These are phyloP conservation scores for Lachnellula arida DNA, from an alignment of 2,329 filamentous ascomycete genomes.

Conservation along the genomic window DNA sequence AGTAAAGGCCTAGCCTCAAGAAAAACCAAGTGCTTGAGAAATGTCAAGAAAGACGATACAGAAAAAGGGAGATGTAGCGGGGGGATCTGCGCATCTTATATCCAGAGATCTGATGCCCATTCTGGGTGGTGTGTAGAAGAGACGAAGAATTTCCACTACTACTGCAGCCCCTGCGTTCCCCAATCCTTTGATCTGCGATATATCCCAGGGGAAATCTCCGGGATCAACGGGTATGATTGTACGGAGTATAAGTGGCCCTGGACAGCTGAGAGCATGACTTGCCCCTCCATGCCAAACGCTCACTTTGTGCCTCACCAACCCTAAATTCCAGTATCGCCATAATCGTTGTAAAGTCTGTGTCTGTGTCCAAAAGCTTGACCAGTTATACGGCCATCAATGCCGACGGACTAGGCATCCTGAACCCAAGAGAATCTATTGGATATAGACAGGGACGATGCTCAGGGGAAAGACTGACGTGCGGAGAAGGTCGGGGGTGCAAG, in stretches of 20 bases:
- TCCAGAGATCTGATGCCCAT: conserved; percentile 1
- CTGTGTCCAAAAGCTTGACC: conserved; percentile 2
- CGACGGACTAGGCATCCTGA: conserved; percentile 8
- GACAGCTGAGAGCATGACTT: conserved; percentile 8
- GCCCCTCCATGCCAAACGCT: conserved; percentile 14
- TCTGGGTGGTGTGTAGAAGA: conserved; percentile 8
- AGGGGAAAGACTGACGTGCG: conserved; percentile 12
- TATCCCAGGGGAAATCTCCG: conserved; percentile 8
- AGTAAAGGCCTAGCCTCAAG: conserved; percentile 20
- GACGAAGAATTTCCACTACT: conserved; percentile 1
- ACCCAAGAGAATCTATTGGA: conserved; percentile 17
- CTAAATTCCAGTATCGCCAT: conserved; percentile 1
- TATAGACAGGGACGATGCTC: conserved; percentile 11
- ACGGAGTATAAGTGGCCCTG: conserved; percentile 7
- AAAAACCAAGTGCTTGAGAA: conserved; percentile 12
- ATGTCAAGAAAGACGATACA: conserved; percentile 15
- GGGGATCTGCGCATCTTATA: conserved; percentile 15
- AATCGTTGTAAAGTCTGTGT: conserved; percentile 4
- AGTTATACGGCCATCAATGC: conserved; percentile 5
- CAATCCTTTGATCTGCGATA: conserved; percentile 10
- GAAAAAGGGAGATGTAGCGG: conserved; percentile 9
- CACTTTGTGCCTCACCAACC: conserved; percentile 7
- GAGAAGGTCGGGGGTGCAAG: conserved; percentile 2
- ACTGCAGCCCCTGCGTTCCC: conserved; percentile 8
- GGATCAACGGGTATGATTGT: not conserved